These are phyloP conservation scores for Graphilbum fragrans DNA, from an alignment of 2,329 filamentous ascomycete genomes.

Conservation along the genomic window DNA sequence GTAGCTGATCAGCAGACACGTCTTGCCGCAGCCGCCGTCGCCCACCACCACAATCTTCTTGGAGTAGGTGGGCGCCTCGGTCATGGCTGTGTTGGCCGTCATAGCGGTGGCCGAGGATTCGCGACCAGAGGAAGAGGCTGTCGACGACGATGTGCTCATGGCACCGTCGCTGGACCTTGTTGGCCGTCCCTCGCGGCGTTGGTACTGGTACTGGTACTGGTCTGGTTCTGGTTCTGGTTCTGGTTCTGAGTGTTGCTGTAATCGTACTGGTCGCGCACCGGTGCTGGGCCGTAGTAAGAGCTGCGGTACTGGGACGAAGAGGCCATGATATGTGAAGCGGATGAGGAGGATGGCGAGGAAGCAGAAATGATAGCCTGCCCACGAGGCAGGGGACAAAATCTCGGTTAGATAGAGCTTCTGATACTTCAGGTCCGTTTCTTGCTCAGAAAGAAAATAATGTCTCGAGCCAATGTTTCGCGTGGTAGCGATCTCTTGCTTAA, in stretches of 20 bases:
- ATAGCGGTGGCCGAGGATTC: slow-evolving; percentile 66
- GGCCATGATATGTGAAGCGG: slow-evolving; percentile 27
- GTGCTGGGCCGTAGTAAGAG: slow-evolving; percentile 34
- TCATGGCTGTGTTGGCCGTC: slow-evolving; percentile 58
- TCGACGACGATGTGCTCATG: slow-evolving; percentile 70
- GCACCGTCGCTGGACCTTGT: slow-evolving; percentile 77
- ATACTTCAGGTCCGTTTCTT: no score
- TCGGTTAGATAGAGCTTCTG: no score
- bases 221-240: slow-evolving; percentile 13
- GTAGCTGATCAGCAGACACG: slow-evolving; percentile 95
- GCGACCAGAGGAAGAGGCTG: slow-evolving; percentile 61
- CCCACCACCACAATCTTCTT: slow-evolving; percentile 99
- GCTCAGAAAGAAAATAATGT: no score
- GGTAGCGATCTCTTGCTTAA: no score
- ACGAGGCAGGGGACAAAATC: no score
- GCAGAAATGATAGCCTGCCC: not conserved
- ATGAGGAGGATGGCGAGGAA: not conserved
- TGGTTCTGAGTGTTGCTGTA: slow-evolving; percentile 22
- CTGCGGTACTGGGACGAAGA: slow-evolving; percentile 36
- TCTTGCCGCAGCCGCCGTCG: slow-evolving; percentile 97
- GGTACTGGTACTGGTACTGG: slow-evolving; percentile 13
- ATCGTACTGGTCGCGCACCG: slow-evolving; percentile 27
- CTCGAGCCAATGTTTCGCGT: no score
- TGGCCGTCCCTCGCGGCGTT: slow-evolving; percentile 34
- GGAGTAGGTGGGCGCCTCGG: slow-evolving; percentile 83